A percentile compares a stretch with the other conserved stretches of the same genome.
phyloP scores from a whole-genome alignment of 345 rosid genomes.

The Brassica carinata region DNA sequence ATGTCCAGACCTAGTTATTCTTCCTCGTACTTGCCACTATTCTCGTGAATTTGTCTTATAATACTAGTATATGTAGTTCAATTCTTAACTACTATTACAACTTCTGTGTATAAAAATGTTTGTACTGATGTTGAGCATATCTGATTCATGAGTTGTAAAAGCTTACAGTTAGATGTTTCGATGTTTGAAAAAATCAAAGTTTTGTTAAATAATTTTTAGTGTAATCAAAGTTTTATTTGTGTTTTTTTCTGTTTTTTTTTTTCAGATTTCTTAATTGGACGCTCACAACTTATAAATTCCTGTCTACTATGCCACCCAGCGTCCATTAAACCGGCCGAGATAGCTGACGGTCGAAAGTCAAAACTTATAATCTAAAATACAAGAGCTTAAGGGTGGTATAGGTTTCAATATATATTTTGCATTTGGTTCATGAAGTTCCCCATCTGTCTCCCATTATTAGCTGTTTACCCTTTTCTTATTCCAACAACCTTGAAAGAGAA shows the following conservation, averaged over 20 bases:
- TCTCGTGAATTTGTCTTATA: too few species aligned
- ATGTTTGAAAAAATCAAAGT: neutral
- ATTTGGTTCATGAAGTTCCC: constrained; percentile 6
- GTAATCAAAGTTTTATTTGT: neutral
- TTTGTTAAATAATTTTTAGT: neutral
- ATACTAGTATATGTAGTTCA: neutral
- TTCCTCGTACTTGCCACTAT: neutral
- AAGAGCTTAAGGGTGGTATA: neutral
- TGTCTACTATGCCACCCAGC: neutral
- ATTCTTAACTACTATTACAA: neutral
- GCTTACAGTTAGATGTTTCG: neutral
- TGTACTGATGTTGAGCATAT: neutral
- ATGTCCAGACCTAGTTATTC: neutral
- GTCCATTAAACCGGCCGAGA: neutral
- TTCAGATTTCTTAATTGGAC: neutral
- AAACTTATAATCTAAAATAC: neutral
- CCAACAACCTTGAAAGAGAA: constrained; percentile 34
- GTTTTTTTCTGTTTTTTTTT: neutral
- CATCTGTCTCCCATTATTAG: constrained; percentile 18
- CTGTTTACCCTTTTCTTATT: constrained; percentile 1
- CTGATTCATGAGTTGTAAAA: neutral
- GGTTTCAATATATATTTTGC: neutral
- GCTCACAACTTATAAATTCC: neutral
- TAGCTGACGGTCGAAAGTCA: neutral
- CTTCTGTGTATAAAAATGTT: neutral